Conservation (phyloP, 2,329 filamentous ascomycete genomes). For the Stachybotrys chartarum region DNA sequence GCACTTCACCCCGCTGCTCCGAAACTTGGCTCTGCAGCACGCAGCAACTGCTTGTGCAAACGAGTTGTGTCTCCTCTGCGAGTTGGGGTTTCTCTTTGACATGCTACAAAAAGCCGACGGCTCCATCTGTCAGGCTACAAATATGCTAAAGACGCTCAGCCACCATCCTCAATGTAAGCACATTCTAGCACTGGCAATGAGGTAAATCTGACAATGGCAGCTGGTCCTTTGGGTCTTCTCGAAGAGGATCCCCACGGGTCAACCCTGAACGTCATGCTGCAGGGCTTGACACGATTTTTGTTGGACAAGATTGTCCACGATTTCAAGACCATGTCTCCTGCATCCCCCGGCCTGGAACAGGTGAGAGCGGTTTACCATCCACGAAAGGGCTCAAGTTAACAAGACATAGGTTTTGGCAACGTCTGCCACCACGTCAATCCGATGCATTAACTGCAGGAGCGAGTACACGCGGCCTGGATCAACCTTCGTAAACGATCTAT, state of each 20-base stretch:
- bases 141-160: slow-evolving; percentile 84
- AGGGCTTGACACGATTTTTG: slow-evolving; percentile 79
- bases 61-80: slow-evolving; percentile 83
- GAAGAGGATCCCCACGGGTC: slow-evolving; percentile 75
- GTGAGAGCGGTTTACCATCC: slow-evolving; percentile 23
- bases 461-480: slow-evolving; percentile 76
- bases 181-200: neutral
- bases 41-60: slow-evolving; percentile 77
- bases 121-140: slow-evolving; percentile 92
- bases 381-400: neutral
- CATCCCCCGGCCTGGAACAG: slow-evolving; percentile 62
- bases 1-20: slow-evolving; percentile 80
- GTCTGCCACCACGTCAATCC: slow-evolving; percentile 63
- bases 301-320: slow-evolving; percentile 75
- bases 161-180: slow-evolving; percentile 64
- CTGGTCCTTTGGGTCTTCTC: slow-evolving; percentile 68
- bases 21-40: slow-evolving; percentile 84
- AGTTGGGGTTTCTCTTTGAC: slow-evolving; percentile 91
- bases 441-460: slow-evolving; percentile 80
- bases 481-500: slow-evolving; percentile 76
- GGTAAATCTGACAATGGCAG: slow-evolving; percentile 25
- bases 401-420: slow-evolving; percentile 51
- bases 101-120: slow-evolving; percentile 96
- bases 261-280: slow-evolving; percentile 73
- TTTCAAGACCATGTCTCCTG: slow-evolving; percentile 59